Conservation (phyloP, 352 stramenopile species). For the Phytophthora crassamura region DNA sequence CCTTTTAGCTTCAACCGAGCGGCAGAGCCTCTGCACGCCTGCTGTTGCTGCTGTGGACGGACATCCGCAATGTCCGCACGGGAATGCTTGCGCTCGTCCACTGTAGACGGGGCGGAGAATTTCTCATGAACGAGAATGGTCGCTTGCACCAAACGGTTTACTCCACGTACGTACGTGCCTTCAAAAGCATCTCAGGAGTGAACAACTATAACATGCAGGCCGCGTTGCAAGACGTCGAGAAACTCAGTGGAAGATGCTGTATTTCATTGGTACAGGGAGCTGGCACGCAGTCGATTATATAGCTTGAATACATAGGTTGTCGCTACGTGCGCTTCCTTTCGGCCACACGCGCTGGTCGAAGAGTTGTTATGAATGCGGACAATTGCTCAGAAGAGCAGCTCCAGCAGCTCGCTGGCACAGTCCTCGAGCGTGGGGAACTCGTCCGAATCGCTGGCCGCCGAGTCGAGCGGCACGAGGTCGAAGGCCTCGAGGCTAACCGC, state of each 20-base stretch:
- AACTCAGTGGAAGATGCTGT: constrained; percentile 19
- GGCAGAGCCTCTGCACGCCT: constrained; percentile 8
- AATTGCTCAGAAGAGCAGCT: constrained; percentile 70
- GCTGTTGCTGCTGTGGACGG: constrained; percentile 22
- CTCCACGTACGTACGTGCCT: too few relatives aligned
- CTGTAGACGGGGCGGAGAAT: constrained; percentile 16
- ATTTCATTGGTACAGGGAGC: constrained; percentile 42
- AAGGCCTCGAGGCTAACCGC: constrained; percentile 27
- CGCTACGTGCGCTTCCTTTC: constrained; percentile 21
- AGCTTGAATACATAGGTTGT: constrained; percentile 39
- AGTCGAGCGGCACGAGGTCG: constrained; percentile 38
- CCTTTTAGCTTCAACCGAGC: constrained; percentile 9
- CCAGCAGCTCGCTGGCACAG: constrained; percentile 69
- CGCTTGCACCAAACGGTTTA: too few relatives aligned
- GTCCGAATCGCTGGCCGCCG: constrained; percentile 45
- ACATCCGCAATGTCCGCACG: constrained; percentile 2
- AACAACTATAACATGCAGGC: too few relatives aligned
- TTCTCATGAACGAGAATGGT: too few relatives aligned
- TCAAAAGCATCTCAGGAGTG: too few relatives aligned
- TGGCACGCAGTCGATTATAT: constrained; percentile 35
- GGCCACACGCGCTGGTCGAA: constrained; percentile 20
- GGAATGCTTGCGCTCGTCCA: constrained; percentile 12
- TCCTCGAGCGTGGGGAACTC: constrained; percentile 67
- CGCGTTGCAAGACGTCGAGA: constrained; percentile 8
- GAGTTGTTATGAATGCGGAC: not conserved